Conservation (phyloP, 2,329 filamentous ascomycete species). For the Pseudogymnoascus sp. region DNA sequence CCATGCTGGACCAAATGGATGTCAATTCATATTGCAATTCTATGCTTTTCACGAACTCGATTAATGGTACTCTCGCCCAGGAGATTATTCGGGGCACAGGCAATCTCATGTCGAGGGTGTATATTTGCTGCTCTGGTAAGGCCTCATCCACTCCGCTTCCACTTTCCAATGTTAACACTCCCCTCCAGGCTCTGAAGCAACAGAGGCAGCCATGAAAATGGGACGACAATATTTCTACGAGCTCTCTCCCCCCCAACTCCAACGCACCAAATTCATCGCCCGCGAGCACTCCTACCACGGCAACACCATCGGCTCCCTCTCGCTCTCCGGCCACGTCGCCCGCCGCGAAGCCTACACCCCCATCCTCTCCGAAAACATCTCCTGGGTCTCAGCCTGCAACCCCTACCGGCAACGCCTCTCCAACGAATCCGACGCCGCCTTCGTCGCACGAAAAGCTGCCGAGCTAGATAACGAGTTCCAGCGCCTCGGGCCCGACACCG, state of each 20-base stretch:
- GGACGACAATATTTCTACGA: constrained; percentile 61
- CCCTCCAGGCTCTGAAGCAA: constrained; percentile 55
- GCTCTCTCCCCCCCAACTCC: constrained; percentile 41
- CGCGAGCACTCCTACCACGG: constrained; percentile 65
- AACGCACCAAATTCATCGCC: constrained; percentile 56
- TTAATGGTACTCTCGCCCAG: constrained; percentile 43
- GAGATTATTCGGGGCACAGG: constrained; percentile 36
- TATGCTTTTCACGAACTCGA: constrained; percentile 49
- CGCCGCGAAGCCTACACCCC: constrained; percentile 53
- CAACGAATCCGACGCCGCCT: constrained; percentile 47
- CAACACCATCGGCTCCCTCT: constrained; percentile 57
- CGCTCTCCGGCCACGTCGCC: constrained; percentile 52
- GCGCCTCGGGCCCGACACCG: constrained; percentile 53
- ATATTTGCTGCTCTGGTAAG: constrained; percentile 52
- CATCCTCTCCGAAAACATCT: constrained; percentile 48
- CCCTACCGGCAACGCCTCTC: constrained; percentile 51
- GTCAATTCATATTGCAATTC: constrained; percentile 51
- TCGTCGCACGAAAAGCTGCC: constrained; percentile 50
- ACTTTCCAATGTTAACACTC: constrained; percentile 13
- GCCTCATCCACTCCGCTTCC: neutral
- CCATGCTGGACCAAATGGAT: constrained; percentile 53
- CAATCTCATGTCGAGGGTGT: constrained; percentile 46
- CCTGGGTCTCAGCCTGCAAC: constrained; percentile 57
- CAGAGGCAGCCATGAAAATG: constrained; percentile 63
- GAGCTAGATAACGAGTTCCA: constrained; percentile 60